phyloP scores from a whole-genome alignment of 1,284 basidiomycete genomes.

The Puccinia sorghi region DNA sequence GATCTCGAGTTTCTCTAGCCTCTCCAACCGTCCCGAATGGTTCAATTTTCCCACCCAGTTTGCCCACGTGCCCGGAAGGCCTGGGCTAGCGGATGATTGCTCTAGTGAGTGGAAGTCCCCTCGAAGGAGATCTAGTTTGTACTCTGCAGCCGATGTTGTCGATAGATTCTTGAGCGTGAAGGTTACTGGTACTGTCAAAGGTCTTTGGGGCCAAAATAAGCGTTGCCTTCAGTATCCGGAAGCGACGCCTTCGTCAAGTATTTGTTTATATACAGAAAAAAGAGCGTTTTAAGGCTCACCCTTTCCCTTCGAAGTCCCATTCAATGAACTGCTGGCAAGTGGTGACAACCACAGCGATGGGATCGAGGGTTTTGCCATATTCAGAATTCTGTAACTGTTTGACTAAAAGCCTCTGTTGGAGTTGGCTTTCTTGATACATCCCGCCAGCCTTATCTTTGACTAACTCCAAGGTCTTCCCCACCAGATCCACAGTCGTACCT shows the following conservation, averaged over 20 bases:
- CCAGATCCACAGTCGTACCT: conserved; percentile 66
- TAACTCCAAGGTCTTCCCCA: conserved; percentile 65
- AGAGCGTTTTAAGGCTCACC: conserved; percentile 1
- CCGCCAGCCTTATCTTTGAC: conserved; percentile 70
- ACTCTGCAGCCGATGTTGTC: not conserved
- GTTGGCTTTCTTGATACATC: conserved; percentile 83
- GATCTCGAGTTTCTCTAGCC: not conserved
- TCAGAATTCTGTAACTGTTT: conserved; percentile 69
- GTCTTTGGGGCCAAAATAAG: conserved; percentile 1
- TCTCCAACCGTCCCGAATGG: conserved; percentile 13
- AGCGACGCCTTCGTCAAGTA: too few species aligned
- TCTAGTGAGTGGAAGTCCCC: not conserved
- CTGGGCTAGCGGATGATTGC: not conserved
- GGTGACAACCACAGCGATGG: conserved; percentile 63
- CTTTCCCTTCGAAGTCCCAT: conserved; percentile 35
- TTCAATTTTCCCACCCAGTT: conserved; percentile 28
- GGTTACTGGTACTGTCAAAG: conserved; percentile 12
- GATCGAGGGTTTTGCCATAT: conserved; percentile 76
- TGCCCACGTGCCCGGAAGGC: not conserved
- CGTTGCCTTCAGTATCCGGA: not conserved
- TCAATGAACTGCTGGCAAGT: conserved; percentile 14
- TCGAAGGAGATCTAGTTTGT: not conserved
- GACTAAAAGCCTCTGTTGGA: conserved; percentile 69
- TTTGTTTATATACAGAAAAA: too few species aligned
- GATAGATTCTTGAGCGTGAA: conserved; percentile 37